phyloP scores from a whole-genome alignment of 495 filamentous ascomycete species.

The Aspergillus bridgeri region DNA sequence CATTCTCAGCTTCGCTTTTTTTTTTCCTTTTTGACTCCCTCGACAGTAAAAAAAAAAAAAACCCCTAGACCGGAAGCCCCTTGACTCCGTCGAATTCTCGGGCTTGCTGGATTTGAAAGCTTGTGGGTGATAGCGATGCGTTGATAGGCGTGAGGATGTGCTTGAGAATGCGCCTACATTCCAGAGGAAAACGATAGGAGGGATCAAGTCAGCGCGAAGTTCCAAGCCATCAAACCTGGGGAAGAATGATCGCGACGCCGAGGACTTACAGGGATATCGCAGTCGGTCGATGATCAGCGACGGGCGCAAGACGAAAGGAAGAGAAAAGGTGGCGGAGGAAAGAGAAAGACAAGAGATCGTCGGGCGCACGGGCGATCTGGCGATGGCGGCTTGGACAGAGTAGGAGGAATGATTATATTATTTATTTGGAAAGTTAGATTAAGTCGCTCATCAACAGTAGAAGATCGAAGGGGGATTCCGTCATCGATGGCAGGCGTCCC shows the following conservation, averaged over 20 bases:
- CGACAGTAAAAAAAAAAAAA: not conserved
- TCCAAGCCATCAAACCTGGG: not conserved
- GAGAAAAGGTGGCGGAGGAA: not conserved
- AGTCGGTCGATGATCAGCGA: not conserved
- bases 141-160: not conserved
- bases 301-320: not conserved
- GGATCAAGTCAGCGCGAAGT: constrained; percentile 1
- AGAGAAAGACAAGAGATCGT: not conserved
- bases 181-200: not conserved
- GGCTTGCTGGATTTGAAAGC: not conserved
- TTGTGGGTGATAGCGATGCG: not conserved
- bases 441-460: not conserved
- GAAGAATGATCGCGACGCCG: not conserved
- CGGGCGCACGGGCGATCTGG: not conserved
- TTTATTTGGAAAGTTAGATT: not conserved
- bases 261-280: not conserved
- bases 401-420: no score
- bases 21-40: not conserved
- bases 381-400: no score
- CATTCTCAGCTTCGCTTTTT: constrained; percentile 38
- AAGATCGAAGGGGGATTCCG: not conserved
- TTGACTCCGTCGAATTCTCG: not conserved
- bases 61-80: not conserved
- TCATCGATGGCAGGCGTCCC: constrained; percentile 13
- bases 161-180: constrained; percentile 17